Evolutionary conservation across 1,284 basidiomycete species (phyloP), one percentile per base, ranked within the genome.

Genomic region (Ustilago loliicola): DNA sequence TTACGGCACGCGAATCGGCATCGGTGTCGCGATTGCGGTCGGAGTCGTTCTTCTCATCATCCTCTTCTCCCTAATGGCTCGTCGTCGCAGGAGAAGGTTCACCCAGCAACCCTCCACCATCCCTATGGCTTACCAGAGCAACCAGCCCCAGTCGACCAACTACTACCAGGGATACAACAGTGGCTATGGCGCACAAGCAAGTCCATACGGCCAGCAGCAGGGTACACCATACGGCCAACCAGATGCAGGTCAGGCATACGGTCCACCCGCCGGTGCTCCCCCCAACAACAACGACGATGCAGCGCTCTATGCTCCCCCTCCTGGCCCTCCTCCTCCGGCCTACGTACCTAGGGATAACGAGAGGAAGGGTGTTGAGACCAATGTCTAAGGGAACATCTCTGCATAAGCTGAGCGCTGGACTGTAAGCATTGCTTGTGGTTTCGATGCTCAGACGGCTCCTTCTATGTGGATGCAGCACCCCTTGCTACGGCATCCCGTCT

Each of bases 281-380:
- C 75, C 71, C 8, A 10, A 47, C 8, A 40, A 47, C 30, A 34
- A 56, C 19, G 59, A 61, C 38, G 75, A 72, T 30, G 66, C 55
- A 2, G 62, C 66, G 2, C 48, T 64, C 15, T 77, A 77, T 52
- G 71, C 71, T 2, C 66, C 71, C 2, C 75, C 75, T n/a, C 60
- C 59, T 23, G 71, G 75, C 8, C 58, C 67, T 2, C 75, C 75
- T 15, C 75, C 75, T 5, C 71, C 75, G 56, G 71, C 75, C 0
- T 77, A 77, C 61, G 64, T 67, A 52, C 75, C 75, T 8, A 47
- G 48, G 21, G 23, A 51, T 32, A 50, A 19, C 25, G 61, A 72
- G n/a, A 62, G 66, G 53, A 76, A 77, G 53, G 50, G 25, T 8
- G 45, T 54, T 11, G 70, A 69, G 34, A 52, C 57, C 11, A 66